phyloP scores from a whole-genome alignment of 2,329 filamentous ascomycete genomes.

The Metarhizium album region DNA sequence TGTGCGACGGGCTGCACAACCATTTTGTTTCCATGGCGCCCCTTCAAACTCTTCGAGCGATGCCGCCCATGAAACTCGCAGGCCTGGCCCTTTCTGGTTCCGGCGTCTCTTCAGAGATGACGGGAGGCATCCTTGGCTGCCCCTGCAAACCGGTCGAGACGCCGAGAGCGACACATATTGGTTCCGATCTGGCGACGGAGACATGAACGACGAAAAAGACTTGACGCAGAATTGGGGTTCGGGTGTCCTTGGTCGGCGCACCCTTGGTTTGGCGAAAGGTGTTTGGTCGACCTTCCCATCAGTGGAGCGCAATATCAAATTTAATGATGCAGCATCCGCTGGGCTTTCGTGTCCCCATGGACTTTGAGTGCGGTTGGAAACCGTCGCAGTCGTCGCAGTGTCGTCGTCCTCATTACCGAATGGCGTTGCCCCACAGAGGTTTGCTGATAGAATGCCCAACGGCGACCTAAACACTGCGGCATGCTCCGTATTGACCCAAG shows the following conservation, averaged over 20 bases:
- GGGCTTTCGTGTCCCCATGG: conserved; percentile 10
- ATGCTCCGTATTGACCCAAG: conserved; percentile 7
- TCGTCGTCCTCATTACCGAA: not conserved
- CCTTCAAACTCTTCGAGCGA: not conserved
- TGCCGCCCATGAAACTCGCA: conserved; percentile 5
- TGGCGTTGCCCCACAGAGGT: too few relatives aligned
- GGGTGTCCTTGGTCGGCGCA: conserved; percentile 21
- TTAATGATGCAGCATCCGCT: not conserved
- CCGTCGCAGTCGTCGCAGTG: not conserved
- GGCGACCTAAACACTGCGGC: not conserved
- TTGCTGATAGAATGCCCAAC: not conserved
- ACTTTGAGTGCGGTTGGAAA: conserved; percentile 9
- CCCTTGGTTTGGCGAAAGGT: not conserved
- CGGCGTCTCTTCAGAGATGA: conserved; percentile 24
- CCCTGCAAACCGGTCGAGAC: not conserved
- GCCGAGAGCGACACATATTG: not conserved
- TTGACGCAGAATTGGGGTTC: conserved; percentile 39
- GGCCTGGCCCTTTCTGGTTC: not conserved
- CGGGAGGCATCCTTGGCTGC: conserved; percentile 10
- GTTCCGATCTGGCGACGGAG: conserved; percentile 33
- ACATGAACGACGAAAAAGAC: conserved; percentile 42
- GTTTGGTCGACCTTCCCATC: not conserved
- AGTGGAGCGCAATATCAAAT: not conserved
- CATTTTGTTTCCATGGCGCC: not conserved
- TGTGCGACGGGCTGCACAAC: not conserved